Percentiles rank a stretch among this genome's conserved stretches.
phyloP scores from a whole-genome alignment of 2,329 filamentous ascomycete genomes.

The Penicillium sp. region DNA sequence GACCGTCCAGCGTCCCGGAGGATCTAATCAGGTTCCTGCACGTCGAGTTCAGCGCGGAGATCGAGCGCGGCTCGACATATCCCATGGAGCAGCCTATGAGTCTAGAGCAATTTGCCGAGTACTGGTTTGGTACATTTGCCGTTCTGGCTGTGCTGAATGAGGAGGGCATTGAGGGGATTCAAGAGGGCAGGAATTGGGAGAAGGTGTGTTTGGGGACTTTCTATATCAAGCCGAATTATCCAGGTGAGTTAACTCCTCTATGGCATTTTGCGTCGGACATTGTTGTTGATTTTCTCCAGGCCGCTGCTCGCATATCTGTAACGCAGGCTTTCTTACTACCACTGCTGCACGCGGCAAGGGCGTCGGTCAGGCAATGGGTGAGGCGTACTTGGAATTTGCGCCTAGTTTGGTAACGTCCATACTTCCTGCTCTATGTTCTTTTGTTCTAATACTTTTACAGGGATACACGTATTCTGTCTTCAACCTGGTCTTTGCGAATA shows the following conservation, averaged over 20 bases:
- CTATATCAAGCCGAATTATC: slow-evolving; percentile 42
- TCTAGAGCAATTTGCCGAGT: slow-evolving; percentile 29
- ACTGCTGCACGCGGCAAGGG: slow-evolving; percentile 30
- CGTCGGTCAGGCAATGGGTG: slow-evolving; percentile 35
- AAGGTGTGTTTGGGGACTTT: slow-evolving; percentile 37
- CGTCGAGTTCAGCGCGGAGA: slow-evolving; percentile 33
- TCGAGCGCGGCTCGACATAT: slow-evolving; percentile 35
- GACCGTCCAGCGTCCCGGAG: slow-evolving; percentile 19
- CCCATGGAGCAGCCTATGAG: slow-evolving; percentile 35
- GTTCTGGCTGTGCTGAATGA: slow-evolving; percentile 29
- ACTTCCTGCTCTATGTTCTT: not conserved
- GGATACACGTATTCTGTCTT: slow-evolving; percentile 42
- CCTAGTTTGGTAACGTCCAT: slow-evolving; percentile 30
- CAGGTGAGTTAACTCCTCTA: slow-evolving; percentile 26
- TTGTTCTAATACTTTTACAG: slow-evolving; percentile 17
- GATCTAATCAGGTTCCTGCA: slow-evolving; percentile 29
- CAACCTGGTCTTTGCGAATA: slow-evolving; percentile 40
- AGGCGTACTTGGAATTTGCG: slow-evolving; percentile 36
- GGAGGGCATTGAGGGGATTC: slow-evolving; percentile 12
- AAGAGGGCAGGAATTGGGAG: slow-evolving; percentile 32
- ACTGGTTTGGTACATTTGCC: slow-evolving; percentile 40
- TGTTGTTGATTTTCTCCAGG: slow-evolving; percentile 19
- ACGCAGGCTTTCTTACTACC: slow-evolving; percentile 37
- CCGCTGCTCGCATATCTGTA: slow-evolving; percentile 39
- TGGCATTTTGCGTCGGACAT: not conserved